Conservation (phyloP, 2,329 filamentous ascomycete species). For the Colletotrichum theobromicola region DNA sequence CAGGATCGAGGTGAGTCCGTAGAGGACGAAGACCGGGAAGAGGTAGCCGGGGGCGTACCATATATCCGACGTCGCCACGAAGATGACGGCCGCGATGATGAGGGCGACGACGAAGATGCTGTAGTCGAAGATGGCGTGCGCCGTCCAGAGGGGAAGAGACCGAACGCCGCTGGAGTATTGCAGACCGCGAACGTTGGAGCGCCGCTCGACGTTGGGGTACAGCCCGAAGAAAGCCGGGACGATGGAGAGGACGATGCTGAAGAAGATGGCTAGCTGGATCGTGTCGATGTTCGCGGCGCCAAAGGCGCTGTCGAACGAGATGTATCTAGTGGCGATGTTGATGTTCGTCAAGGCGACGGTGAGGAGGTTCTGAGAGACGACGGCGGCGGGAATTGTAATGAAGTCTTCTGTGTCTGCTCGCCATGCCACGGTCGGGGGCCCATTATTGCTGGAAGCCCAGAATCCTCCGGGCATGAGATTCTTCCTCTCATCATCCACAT, state of each 20-base stretch:
- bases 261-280: conserved; percentile 83
- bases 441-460: conserved; percentile 71
- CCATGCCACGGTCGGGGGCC: conserved; percentile 73
- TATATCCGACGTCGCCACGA: conserved; percentile 65
- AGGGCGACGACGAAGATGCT: conserved; percentile 71
- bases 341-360: conserved; percentile 70
- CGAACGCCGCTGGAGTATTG: conserved; percentile 93
- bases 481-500: conserved; percentile 65
- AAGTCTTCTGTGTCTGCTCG: conserved; percentile 53
- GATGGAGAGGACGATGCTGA: conserved; percentile 76
- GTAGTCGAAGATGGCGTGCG: conserved; percentile 84
- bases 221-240: conserved; percentile 88
- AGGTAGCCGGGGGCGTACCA: conserved; percentile 85
- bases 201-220: conserved; percentile 83
- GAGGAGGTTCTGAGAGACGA: conserved; percentile 71
- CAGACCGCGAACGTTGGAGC: conserved; percentile 79
- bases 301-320: conserved; percentile 78
- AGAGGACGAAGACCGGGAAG: conserved; percentile 68
- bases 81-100: conserved; percentile 72
- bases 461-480: conserved; percentile 79
- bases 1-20: conserved; percentile 78
- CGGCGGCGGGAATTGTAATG: conserved; percentile 52
- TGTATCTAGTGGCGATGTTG: conserved; percentile 74
- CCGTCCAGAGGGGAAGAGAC: conserved; percentile 81
- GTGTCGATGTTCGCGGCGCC: conserved; percentile 66